These are phyloP conservation scores for Suillus lakei DNA, from an alignment of 768 basidiomycete genomes.

Conservation along the genomic window DNA sequence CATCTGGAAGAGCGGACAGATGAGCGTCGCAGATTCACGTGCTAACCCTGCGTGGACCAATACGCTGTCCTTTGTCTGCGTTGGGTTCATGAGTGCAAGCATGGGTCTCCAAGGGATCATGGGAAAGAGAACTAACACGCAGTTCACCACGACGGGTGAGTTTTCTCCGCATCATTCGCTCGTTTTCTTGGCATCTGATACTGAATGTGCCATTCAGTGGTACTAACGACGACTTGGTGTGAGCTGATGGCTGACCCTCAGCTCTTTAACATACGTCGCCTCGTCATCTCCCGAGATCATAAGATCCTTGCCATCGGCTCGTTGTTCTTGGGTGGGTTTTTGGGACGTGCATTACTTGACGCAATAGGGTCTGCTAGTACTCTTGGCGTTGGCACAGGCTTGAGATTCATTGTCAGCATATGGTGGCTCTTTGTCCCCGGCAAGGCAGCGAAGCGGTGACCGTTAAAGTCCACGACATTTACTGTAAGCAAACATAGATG, in stretches of 20 bases:
- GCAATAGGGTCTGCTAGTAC: conserved; percentile 61
- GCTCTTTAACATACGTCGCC: conserved; percentile 58
- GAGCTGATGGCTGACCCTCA: conserved; percentile 80
- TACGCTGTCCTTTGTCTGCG: conserved; percentile 61
- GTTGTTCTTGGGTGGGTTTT: conserved; percentile 75
- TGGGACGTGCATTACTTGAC: conserved; percentile 59
- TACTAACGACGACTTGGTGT: conserved; percentile 85
- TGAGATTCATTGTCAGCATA: conserved; percentile 61
- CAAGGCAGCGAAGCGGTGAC: not conserved
- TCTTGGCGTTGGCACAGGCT: conserved; percentile 65
- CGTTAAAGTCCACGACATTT: not conserved
- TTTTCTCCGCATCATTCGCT: conserved; percentile 16
- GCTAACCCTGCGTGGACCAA: conserved; percentile 72
- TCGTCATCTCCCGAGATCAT: conserved; percentile 67
- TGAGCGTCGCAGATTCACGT: conserved; percentile 53
- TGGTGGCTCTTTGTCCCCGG: conserved; percentile 65
- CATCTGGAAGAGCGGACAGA: conserved; percentile 69
- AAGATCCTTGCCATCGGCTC: conserved; percentile 61
- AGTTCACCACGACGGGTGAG: conserved; percentile 74
- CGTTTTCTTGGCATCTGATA: not conserved
- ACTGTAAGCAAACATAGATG: conserved; percentile 8
- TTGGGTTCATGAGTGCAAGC: conserved; percentile 80
- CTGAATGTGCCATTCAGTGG: conserved; percentile 47
- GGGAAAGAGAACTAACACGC: conserved; percentile 75
- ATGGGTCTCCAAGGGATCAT: conserved; percentile 83